Percentiles rank a stretch among this genome's conserved stretches.
Evolutionary conservation across 176 grass and related monocot species (phyloP).

Genomic region (Microstegium vimineum): DNA sequence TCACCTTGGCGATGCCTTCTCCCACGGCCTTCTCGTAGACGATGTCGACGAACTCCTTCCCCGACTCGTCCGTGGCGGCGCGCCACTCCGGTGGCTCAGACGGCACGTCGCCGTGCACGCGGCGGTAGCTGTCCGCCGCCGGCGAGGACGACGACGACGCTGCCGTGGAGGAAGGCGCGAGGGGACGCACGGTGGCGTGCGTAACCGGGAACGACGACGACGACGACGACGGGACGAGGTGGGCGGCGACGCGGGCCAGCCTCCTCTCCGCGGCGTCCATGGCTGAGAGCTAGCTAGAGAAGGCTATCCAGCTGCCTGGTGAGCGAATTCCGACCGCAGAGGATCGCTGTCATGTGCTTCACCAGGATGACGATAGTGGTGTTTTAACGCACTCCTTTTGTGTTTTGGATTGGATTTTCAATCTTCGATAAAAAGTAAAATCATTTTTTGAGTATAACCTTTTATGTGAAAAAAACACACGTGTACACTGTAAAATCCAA

Average conservation of each 20-base stretch:
- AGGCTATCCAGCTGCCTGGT: not conserved
- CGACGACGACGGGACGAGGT: conserved; percentile 34
- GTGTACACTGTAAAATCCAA: too few species aligned
- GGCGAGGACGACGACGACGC: conserved; percentile 29
- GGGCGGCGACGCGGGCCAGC: conserved; percentile 52
- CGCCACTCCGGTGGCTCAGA: conserved; percentile 59
- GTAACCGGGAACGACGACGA: conserved; percentile 14
- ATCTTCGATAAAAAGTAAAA: too few species aligned
- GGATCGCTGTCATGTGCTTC: too few species aligned
- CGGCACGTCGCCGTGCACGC: conserved; percentile 65
- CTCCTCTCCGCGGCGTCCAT: conserved; percentile 50
- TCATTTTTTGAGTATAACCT: too few species aligned
- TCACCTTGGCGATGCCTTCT: conserved; percentile 88
- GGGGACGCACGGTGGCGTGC: conserved; percentile 2
- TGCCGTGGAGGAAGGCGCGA: conserved; percentile 1
- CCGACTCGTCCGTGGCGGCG: conserved; percentile 49
- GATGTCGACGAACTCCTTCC: conserved; percentile 75
- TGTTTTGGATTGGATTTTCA: too few species aligned
- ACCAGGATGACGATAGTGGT: too few species aligned
- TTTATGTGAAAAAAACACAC: too few species aligned
- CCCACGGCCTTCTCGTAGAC: conserved; percentile 81
- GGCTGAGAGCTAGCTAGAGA: not conserved
- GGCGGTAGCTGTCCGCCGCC: conserved; percentile 51
- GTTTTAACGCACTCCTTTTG: too few species aligned
- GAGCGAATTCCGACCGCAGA: too few species aligned